Conservation (phyloP, 108 stramenopile genomes). For the Fistulifera pelliculosa region DNA sequence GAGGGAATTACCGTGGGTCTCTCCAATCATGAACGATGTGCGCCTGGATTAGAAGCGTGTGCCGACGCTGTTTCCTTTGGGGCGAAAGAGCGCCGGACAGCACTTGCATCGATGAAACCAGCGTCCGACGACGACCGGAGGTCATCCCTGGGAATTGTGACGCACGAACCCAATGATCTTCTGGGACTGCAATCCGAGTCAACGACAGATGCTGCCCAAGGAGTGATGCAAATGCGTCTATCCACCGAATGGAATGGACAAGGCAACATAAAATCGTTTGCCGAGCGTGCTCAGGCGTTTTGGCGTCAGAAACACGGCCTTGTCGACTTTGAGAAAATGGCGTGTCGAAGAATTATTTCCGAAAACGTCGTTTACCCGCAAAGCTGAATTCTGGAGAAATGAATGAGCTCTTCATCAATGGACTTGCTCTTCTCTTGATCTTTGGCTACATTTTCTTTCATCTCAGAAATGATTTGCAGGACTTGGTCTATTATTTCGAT, state of each 20-base stretch:
- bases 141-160: slow-evolving; percentile 35
- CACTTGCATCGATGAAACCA: slow-evolving; percentile 1
- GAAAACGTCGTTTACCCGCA: too few species aligned
- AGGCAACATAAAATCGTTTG: slow-evolving; percentile 23
- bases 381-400: too few species aligned
- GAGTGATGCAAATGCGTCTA: slow-evolving; percentile 31
- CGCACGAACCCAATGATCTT: slow-evolving; percentile 36
- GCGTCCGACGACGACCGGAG: slow-evolving; percentile 17
- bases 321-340: not conserved
- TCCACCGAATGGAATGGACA: slow-evolving; percentile 46
- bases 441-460: too few species aligned
- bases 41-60: slow-evolving; percentile 61
- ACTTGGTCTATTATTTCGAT: too few species aligned
- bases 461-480: too few species aligned
- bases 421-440: too few species aligned
- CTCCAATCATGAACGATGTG: slow-evolving; percentile 37
- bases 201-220: slow-evolving; percentile 31
- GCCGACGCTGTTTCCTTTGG: slow-evolving; percentile 39
- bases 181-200: slow-evolving; percentile 21
- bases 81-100: slow-evolving; percentile 29
- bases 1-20: slow-evolving; percentile 50
- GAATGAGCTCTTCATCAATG: too few species aligned
- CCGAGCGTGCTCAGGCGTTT: slow-evolving; percentile 9
- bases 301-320: slow-evolving; percentile 5
- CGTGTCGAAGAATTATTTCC: too few species aligned